phyloP scores from a whole-genome alignment of 2,329 filamentous ascomycete species.

The Apiospora arundinis region DNA sequence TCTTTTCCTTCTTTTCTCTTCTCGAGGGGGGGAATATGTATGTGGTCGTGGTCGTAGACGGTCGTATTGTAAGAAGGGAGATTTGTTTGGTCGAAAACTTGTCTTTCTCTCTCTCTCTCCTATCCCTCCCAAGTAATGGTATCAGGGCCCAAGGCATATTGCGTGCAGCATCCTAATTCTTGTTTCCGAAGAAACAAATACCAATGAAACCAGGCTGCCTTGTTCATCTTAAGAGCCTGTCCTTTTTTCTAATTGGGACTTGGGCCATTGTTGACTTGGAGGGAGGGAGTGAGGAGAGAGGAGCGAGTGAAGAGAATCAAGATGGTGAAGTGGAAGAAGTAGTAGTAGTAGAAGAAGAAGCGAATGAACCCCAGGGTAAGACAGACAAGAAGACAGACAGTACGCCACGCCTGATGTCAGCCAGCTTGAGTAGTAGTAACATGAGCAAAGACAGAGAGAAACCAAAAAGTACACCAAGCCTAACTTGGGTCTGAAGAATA shows the following conservation, averaged over 20 bases:
- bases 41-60: background rate
- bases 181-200: background rate
- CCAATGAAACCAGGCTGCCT: background rate
- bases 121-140: background rate
- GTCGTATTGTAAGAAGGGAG: background rate
- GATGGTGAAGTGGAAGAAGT: background rate
- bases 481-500: background rate
- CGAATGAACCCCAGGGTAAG: background rate
- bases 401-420: background rate
- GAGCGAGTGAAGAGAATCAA: background rate
- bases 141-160: too few species aligned
- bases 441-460: background rate
- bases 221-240: background rate
- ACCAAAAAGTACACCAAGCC: conserved; percentile 18
- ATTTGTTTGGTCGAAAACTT: background rate
- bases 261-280: too few species aligned
- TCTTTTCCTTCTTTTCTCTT: background rate
- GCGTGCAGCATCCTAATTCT: background rate
- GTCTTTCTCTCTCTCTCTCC: background rate
- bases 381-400: background rate
- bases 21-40: background rate
- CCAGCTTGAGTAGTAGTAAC: background rate
- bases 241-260: too few species aligned
- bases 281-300: conserved; percentile 18
- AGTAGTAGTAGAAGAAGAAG: conserved; percentile 8